Percentiles rank a stretch among this genome's conserved stretches.
Conservation (phyloP, 257 asterid species). For the Asclepias syriaca region DNA sequence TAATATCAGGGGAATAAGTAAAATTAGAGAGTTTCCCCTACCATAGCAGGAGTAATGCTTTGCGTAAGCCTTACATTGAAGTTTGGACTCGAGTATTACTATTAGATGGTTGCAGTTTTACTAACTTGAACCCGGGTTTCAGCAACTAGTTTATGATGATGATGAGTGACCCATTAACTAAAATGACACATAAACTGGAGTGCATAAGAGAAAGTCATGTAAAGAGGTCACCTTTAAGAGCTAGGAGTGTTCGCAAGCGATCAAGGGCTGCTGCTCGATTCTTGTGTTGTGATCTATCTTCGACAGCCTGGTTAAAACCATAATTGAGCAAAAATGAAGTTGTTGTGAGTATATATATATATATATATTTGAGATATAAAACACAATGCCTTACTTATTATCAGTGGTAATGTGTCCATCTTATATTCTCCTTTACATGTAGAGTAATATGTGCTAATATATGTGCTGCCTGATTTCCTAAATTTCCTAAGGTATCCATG, state of each 20-base stretch:
- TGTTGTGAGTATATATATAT: background rate
- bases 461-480: no score
- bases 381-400: no score
- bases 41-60: background rate
- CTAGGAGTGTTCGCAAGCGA: constrained; percentile 68
- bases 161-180: background rate
- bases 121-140: background rate
- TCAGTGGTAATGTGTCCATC: no score
- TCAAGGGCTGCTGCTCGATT: constrained; percentile 79
- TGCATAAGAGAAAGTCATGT: background rate
- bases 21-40: background rate
- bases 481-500: no score
- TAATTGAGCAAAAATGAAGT: background rate
- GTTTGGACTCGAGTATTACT: background rate
- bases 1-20: background rate
- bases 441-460: no score
- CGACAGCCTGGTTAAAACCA: constrained; percentile 57
- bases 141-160: background rate
- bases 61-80: background rate
- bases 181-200: background rate
- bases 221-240: constrained; percentile 59
- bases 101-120: background rate
- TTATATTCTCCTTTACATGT: no score
- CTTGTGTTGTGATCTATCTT: constrained; percentile 90
- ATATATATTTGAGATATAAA: background rate